Evolutionary conservation across 805 yeast genomes (phyloP).

Genomic region (Candida succiphila): DNA sequence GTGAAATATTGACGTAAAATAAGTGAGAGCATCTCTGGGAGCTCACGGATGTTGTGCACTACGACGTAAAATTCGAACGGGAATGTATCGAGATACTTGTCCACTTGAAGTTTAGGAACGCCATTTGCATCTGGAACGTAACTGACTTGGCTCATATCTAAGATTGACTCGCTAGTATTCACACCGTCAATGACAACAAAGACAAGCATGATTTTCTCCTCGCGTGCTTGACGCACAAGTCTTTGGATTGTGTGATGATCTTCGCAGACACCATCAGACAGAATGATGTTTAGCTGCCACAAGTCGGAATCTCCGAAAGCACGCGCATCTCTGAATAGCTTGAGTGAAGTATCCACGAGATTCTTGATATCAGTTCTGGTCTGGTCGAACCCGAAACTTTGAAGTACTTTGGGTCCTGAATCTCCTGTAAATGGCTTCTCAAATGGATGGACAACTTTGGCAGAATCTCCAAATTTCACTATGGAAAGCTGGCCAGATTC

Average conservation of each 20-base stretch:
- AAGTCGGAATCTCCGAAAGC: conserved; percentile 42
- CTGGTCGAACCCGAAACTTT: conserved; percentile 86
- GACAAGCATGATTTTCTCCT: conserved; percentile 86
- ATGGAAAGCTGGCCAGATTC: conserved; percentile 91
- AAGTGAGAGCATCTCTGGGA: conserved; percentile 84
- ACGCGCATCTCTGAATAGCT: conserved; percentile 54
- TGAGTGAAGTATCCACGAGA: conserved; percentile 62
- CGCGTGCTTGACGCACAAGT: conserved; percentile 85
- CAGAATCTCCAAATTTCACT: conserved; percentile 80
- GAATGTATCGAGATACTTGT: conserved; percentile 82
- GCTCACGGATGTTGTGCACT: conserved; percentile 77
- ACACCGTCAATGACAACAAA: conserved; percentile 92
- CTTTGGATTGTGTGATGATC: conserved; percentile 78
- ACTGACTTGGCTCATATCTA: conserved; percentile 90
- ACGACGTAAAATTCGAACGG: conserved; percentile 97
- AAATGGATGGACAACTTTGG: conserved; percentile 82
- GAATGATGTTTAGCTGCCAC: conserved; percentile 89
- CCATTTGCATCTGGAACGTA: conserved; percentile 69
- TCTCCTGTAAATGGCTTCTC: conserved; percentile 76
- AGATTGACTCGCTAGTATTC: conserved; percentile 70
- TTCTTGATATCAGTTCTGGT: conserved; percentile 74
- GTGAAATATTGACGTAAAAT: conserved; percentile 89
- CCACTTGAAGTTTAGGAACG: conserved; percentile 61
- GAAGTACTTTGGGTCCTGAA: conserved; percentile 76
- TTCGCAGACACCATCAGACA: conserved; percentile 97